Evolutionary conservation across 441 rosid genomes (phyloP).

Genomic region (Brassica balearica): DNA sequence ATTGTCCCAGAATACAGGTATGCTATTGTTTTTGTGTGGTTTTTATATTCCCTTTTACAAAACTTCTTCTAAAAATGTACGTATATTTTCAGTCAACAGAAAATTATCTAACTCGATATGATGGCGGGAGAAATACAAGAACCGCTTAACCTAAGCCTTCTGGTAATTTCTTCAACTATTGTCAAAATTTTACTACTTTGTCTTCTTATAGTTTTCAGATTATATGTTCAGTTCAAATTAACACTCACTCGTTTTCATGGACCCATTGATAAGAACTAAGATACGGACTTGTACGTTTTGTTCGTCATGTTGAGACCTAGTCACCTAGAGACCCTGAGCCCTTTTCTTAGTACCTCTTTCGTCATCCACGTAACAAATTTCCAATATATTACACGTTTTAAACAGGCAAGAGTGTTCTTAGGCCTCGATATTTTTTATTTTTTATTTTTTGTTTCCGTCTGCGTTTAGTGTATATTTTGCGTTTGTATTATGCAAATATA

Average conservation of each 20-base stretch:
- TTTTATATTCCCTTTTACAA: neutral
- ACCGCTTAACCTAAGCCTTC: constrained; percentile 56
- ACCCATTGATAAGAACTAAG: neutral
- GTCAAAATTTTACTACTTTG: neutral
- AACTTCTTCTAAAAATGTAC: neutral
- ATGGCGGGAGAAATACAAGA: constrained; percentile 80
- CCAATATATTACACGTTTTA: neutral
- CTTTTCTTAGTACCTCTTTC: constrained; percentile 6
- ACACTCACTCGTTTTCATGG: neutral
- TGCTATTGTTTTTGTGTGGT: constrained; percentile 2
- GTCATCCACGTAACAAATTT: neutral
- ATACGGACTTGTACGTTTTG: neutral
- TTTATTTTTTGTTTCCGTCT: neutral
- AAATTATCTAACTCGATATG: neutral
- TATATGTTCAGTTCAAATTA: neutral
- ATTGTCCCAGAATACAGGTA: constrained; percentile 12
- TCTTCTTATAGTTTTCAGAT: constrained; percentile 1
- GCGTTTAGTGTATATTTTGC: constrained; percentile 7
- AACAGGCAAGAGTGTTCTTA: neutral
- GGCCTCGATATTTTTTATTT: neutral
- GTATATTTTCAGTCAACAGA: neutral
- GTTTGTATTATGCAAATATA: neutral
- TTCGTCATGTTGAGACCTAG: constrained; percentile 1
- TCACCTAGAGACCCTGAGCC: neutral
- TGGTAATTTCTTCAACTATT: constrained; percentile 49